Percentiles rank a stretch among this genome's conserved stretches.
Evolutionary conservation across 75 land plant genomes (phyloP).

Genomic region (Picea sitchensis): DNA sequence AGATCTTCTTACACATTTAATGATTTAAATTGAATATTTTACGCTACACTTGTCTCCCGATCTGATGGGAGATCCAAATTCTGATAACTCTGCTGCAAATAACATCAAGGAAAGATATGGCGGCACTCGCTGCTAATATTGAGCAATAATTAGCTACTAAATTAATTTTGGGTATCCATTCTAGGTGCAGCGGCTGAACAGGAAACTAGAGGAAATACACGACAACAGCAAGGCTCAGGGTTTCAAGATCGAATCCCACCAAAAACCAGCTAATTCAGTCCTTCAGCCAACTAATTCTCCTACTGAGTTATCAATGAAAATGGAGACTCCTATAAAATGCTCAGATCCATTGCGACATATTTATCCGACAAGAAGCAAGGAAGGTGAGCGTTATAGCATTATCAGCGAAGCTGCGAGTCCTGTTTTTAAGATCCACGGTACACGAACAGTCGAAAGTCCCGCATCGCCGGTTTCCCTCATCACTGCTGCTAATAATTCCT

Average conservation of each 20-base stretch:
- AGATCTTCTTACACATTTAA: too few relatives aligned
- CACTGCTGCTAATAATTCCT: too few relatives aligned
- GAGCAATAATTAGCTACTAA: background rate
- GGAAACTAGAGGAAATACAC: background rate
- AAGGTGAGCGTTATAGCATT: background rate
- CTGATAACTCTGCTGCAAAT: background rate
- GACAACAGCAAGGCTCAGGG: background rate
- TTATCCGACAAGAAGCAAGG: background rate
- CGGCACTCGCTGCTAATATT: background rate
- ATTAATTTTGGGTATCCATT: background rate
- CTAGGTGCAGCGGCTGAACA: constrained; percentile 1
- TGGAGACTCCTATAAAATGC: background rate
- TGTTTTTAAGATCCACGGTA: background rate
- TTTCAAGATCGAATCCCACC: background rate
- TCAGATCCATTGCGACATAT: background rate
- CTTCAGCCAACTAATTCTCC: background rate
- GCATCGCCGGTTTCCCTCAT: background rate
- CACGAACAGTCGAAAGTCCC: background rate
- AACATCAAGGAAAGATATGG: background rate
- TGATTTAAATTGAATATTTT: too few relatives aligned
- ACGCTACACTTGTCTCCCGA: too few relatives aligned
- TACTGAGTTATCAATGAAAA: background rate
- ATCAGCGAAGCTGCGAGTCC: background rate
- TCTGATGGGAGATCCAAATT: background rate
- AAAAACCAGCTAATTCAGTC: background rate